phyloP scores from a whole-genome alignment of 495 filamentous ascomycete genomes.

The Penicillium bialowiezense region DNA sequence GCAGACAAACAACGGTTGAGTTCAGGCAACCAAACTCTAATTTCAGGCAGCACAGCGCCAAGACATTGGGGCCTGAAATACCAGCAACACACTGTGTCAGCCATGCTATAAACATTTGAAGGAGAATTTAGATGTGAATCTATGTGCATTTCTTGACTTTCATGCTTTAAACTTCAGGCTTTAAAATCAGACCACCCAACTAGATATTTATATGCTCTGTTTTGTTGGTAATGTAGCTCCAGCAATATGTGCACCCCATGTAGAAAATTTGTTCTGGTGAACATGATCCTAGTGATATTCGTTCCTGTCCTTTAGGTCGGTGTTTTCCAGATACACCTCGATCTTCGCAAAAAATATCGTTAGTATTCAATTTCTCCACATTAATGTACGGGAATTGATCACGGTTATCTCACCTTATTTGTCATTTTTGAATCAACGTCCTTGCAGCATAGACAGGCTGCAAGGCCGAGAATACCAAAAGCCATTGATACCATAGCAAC shows the following conservation, averaged over 20 bases:
- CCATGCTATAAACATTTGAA: too few species aligned
- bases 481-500: constrained; percentile 28
- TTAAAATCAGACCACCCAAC: too few species aligned
- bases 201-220: too few species aligned
- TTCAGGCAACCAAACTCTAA: not conserved
- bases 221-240: too few species aligned
- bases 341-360: constrained; percentile 7
- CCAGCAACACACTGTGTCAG: not conserved
- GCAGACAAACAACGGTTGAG: too few species aligned
- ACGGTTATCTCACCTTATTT: constrained; percentile 23
- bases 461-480: constrained; percentile 23
- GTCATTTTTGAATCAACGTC: constrained; percentile 26
- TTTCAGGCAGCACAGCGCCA: not conserved
- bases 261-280: too few species aligned
- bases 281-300: constrained; percentile 13
- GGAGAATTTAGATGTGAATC: too few species aligned
- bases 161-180: too few species aligned
- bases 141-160: too few species aligned
- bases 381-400: too few species aligned
- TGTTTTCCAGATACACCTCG: constrained; percentile 20
- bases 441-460: constrained; percentile 25
- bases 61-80: not conserved
- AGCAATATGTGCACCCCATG: too few species aligned
- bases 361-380: not conserved
- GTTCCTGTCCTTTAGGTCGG: constrained; percentile 12